These are phyloP conservation scores for Mycena pura DNA, from an alignment of 768 basidiomycete species.

Conservation along the genomic window DNA sequence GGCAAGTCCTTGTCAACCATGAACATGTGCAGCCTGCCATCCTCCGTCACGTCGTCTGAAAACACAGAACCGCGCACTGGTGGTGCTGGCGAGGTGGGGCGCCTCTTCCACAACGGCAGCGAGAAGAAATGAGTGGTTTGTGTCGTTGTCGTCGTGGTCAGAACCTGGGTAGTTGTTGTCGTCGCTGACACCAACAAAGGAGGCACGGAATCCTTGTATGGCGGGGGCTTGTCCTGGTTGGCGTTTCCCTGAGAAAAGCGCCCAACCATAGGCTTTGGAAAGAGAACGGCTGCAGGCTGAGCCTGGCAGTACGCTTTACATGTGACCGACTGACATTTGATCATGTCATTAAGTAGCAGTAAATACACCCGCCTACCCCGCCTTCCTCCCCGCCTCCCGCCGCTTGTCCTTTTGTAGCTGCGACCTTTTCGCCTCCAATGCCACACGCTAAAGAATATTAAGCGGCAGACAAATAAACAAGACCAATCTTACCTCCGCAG, in stretches of 20 bases:
- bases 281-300: no score
- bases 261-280: constrained; percentile 34
- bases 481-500: constrained; percentile 69
- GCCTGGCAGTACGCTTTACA: no score
- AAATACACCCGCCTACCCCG: constrained; percentile 10
- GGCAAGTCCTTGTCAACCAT: constrained; percentile 59
- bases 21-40: constrained; percentile 29
- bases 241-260: constrained; percentile 32
- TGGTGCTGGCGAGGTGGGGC: constrained; percentile 40
- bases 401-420: constrained; percentile 61
- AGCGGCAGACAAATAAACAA: not conserved
- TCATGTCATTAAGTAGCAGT: not conserved
- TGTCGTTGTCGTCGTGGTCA: constrained; percentile 55
- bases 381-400: constrained; percentile 45
- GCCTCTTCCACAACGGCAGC: constrained; percentile 69
- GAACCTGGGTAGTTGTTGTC: constrained; percentile 53
- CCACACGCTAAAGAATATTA: constrained; percentile 54
- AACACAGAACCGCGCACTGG: constrained; percentile 37
- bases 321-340: not conserved
- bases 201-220: constrained; percentile 39
- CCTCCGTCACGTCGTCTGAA: constrained; percentile 31
- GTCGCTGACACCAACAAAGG: constrained; percentile 50
- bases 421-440: constrained; percentile 64
- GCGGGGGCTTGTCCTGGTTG: constrained; percentile 38
- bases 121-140: constrained; percentile 70